Conservation (phyloP, 2,329 filamentous ascomycete genomes). For the Stagonosporopsis vannaccii region DNA sequence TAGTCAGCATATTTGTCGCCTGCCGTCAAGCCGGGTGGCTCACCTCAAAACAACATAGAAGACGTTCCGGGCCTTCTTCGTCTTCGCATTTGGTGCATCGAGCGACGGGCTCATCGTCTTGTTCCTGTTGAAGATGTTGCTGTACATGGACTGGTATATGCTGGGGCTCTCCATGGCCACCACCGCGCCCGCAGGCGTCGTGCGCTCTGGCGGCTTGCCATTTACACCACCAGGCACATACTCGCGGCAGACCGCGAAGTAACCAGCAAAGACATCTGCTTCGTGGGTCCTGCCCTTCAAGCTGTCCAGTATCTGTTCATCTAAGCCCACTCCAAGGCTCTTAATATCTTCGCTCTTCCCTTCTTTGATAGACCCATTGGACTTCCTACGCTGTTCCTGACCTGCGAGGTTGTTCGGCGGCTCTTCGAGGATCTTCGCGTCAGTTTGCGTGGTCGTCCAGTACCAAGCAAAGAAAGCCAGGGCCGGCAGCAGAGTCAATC, state of each 20-base stretch:
- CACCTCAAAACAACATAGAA: slow-evolving; percentile 92
- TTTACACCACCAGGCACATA: slow-evolving; percentile 92
- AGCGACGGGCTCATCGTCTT: slow-evolving; percentile 65
- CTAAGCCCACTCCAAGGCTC: slow-evolving; percentile 29
- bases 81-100: slow-evolving; percentile 60
- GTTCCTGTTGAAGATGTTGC: slow-evolving; percentile 86
- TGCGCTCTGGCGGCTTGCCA: slow-evolving; percentile 87
- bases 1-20: slow-evolving; percentile 16
- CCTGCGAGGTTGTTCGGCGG: slow-evolving; percentile 12
- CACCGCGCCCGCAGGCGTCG: slow-evolving; percentile 79
- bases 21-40: slow-evolving; percentile 20
- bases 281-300: slow-evolving; percentile 59
- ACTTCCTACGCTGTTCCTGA: slow-evolving; percentile 18
- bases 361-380: slow-evolving; percentile 20
- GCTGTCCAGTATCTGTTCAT: slow-evolving; percentile 34
- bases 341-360: slow-evolving; percentile 21
- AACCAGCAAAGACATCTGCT: slow-evolving; percentile 83
- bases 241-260: slow-evolving; percentile 94
- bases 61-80: slow-evolving; percentile 77
- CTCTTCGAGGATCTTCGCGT: slow-evolving; percentile 14
- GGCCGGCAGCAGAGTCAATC: slow-evolving; percentile 31
- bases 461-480: slow-evolving; percentile 29
- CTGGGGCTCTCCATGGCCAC: slow-evolving; percentile 84
- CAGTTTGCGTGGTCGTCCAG: slow-evolving; percentile 27
- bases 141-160: slow-evolving; percentile 98